Percentiles rank a stretch among this genome's conserved stretches.
Conservation (phyloP, 495 filamentous ascomycete species). For the Penicillium maclennaniae region DNA sequence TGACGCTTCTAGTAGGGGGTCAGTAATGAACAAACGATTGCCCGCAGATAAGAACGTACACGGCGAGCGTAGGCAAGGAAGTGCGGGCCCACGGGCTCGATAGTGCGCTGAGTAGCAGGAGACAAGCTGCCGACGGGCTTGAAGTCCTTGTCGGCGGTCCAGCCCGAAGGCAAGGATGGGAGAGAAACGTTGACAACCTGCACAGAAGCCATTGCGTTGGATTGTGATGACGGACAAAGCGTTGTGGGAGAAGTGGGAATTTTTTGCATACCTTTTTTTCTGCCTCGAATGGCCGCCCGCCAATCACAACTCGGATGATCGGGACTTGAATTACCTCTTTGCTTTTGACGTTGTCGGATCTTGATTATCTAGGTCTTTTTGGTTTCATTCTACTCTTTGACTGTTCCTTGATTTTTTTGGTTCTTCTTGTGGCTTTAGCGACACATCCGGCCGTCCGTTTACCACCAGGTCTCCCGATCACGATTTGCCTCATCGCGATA, state of each 20-base stretch:
- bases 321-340: slow-evolving; percentile 24
- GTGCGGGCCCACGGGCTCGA: slow-evolving; percentile 95
- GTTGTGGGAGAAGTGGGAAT: slow-evolving; percentile 20
- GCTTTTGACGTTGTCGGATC: slow-evolving; percentile 9
- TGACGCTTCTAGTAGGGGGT: slow-evolving; percentile 65
- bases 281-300: slow-evolving; percentile 29
- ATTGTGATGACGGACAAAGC: slow-evolving; percentile 13
- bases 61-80: slow-evolving; percentile 96
- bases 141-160: slow-evolving; percentile 89
- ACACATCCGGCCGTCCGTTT: neutral
- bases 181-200: slow-evolving; percentile 55
- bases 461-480: neutral
- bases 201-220: slow-evolving; percentile 42
- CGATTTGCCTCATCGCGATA: neutral
- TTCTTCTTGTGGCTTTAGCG: neutral
- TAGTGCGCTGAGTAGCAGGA: slow-evolving; percentile 68
- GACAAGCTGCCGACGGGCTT: slow-evolving; percentile 70
- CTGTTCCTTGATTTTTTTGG: neutral
- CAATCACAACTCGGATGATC: slow-evolving; percentile 33
- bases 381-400: neutral
- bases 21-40: slow-evolving; percentile 12
- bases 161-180: slow-evolving; percentile 73
- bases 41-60: slow-evolving; percentile 43
- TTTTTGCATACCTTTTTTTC: slow-evolving; percentile 34
- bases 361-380: neutral